Base-by-base conservation (phyloP, 352 stramenopile species). In the Phytophthora boehmeriae region DNA sequence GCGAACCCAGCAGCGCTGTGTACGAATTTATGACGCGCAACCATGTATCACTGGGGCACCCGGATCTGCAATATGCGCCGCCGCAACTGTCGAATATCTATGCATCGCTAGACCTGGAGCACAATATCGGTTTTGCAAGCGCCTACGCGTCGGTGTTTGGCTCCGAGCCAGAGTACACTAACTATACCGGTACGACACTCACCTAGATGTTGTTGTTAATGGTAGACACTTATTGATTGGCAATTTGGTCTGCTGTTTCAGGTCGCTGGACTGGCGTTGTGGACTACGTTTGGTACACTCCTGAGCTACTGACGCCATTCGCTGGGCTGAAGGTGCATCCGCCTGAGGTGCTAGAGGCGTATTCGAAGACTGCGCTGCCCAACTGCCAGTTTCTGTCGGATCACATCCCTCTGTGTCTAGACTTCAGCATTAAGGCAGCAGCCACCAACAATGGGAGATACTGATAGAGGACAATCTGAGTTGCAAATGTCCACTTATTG, bases 211-310 rank as follows among this genome's bases (percentile, higher is more conserved):
- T n/a, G n/a, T n/a, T n/a, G n/a, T n/a, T n/a, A n/a, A n/a, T n/a
- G n/a, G n/a, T n/a, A n/a, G n/a, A n/a, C n/a, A n/a, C n/a, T n/a
- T n/a, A n/a, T n/a, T 46, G 22, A 9, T 11, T 30, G 9, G 4
- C 27, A 44, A 13, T 50, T 43, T 52, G 22, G 10, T 51, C 9
- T 55, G 43, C 39, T 28, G 34, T 9, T 41, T 63, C 50, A 94
- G 80, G 83, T 25, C 84, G 92, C 54, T 99, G 98, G 91, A 95
- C 91, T 46, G 98, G 98, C 32, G 87, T 97, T 10, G 78, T 96
- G 42, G 98, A 99, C 76, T 99, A 99, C 71, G 96, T 99, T 63
- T 99, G 97, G 97, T 98, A 98, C 82, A 98, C 91, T 16, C 80
- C 87, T 8, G 86, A 96, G 66, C 91, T 95, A 66, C 71, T 99